Percentiles rank a stretch among this genome's conserved stretches.
phyloP scores from a whole-genome alignment of 768 basidiomycete genomes.

The Ramaria sp. region DNA sequence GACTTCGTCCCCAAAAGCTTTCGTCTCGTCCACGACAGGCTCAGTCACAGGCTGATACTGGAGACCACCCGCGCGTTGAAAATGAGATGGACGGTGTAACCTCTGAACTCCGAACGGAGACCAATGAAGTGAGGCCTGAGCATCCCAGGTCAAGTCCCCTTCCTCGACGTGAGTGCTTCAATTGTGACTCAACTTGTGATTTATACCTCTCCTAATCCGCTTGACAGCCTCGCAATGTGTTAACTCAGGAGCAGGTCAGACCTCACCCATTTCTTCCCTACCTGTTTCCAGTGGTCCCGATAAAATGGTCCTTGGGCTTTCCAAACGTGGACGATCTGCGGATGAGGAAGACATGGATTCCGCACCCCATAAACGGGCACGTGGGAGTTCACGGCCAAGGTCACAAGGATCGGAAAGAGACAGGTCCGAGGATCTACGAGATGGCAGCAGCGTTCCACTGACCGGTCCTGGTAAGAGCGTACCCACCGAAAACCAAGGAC shows the following conservation, averaged over 20 bases:
- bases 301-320: background rate
- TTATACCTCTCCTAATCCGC: background rate
- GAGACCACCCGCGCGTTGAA: background rate
- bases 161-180: background rate
- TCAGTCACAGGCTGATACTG: background rate
- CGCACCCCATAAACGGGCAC: background rate
- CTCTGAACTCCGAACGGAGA: background rate
- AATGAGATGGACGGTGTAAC: background rate
- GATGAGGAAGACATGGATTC: background rate
- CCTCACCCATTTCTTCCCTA: background rate
- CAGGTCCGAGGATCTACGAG: background rate
- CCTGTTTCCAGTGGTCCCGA: background rate
- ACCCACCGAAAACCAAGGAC: background rate
- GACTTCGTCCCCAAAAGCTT: too few relatives aligned
- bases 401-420: background rate
- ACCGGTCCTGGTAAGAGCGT: background rate
- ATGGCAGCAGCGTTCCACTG: background rate
- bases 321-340: background rate
- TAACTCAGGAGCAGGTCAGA: background rate
- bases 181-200: background rate
- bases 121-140: too few relatives aligned
- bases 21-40: background rate
- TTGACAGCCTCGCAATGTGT: background rate
- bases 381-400: background rate
- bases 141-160: background rate